Conservation (phyloP, 352 stramenopile genomes). For the Aphanomyces cochlioides region DNA sequence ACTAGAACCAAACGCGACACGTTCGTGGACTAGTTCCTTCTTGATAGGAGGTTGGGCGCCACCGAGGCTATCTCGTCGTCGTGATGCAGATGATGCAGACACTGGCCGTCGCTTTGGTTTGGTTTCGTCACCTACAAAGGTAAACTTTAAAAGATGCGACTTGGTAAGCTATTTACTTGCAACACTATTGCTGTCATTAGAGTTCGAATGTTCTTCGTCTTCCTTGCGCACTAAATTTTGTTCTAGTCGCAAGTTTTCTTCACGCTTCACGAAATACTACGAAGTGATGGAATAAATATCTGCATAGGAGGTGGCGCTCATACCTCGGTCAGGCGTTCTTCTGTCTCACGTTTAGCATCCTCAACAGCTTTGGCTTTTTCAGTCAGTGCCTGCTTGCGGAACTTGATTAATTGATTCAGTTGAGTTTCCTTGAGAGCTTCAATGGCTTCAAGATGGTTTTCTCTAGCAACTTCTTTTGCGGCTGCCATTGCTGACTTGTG, state of each 20-base stretch:
- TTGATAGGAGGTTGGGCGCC: neutral
- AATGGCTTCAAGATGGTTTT: neutral
- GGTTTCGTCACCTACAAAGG: constrained; percentile 11
- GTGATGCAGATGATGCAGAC: neutral
- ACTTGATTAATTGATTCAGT: neutral
- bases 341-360: neutral
- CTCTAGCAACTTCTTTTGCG: constrained; percentile 8
- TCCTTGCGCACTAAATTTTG: neutral
- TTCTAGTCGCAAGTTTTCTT: neutral
- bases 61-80: constrained; percentile 3
- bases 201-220: neutral
- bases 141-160: constrained; percentile 1
- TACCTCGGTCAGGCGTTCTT: constrained; percentile 3
- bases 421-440: constrained; percentile 7
- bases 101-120: neutral
- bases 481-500: constrained; percentile 15
- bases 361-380: neutral
- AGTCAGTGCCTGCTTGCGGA: neutral
- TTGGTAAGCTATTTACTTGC: constrained; percentile 1
- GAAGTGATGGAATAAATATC: neutral
- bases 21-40: neutral
- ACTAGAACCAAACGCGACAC: constrained; percentile 5
- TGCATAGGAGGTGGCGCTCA: neutral
- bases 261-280: neutral
- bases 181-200: neutral